Conservation (phyloP, 192 early-diverging fungal genomes). For the Phlyctochytrium arcticum region DNA sequence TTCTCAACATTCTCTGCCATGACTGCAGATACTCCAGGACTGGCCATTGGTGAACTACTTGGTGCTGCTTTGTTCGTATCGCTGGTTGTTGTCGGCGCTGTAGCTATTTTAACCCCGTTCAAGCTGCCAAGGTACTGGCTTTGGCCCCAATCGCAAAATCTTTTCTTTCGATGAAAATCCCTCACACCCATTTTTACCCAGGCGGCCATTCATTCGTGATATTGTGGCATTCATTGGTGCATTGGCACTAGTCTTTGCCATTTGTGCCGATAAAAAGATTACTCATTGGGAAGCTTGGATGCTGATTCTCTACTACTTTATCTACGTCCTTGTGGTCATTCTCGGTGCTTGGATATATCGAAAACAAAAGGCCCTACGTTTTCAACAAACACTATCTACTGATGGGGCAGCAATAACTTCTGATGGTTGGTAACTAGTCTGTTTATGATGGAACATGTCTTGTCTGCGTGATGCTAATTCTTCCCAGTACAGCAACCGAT, state of each 20-base stretch:
- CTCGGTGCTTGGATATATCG: slow-evolving; percentile 44
- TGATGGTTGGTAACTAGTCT: too few relatives aligned
- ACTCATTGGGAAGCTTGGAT: slow-evolving; percentile 49
- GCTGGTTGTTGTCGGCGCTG: slow-evolving; percentile 77
- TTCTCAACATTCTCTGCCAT: slow-evolving; percentile 76
- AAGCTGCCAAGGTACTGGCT: slow-evolving; percentile 30
- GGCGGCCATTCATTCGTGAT: slow-evolving; percentile 46
- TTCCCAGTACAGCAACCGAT: too few relatives aligned
- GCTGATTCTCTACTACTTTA: slow-evolving; percentile 54
- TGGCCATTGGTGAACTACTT: slow-evolving; percentile 90
- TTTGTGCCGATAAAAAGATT: slow-evolving; percentile 55
- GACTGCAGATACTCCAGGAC: slow-evolving; percentile 30
- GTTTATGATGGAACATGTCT: too few relatives aligned
- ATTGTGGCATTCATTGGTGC: slow-evolving; percentile 69
- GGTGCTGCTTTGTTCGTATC: slow-evolving; percentile 83
- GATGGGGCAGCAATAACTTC: too few relatives aligned
- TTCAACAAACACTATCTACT: too few relatives aligned
- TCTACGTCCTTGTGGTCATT: slow-evolving; percentile 61
- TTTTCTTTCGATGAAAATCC: slow-evolving; percentile 36
- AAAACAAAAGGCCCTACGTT: slow-evolving; percentile 4
- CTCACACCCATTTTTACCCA: neutral
- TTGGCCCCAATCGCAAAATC: too few relatives aligned
- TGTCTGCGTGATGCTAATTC: too few relatives aligned
- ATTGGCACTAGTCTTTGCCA: slow-evolving; percentile 47
- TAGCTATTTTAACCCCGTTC: slow-evolving; percentile 78